Conservation (phyloP, 2,329 filamentous ascomycete genomes). For the Colletotrichum tropicale region DNA sequence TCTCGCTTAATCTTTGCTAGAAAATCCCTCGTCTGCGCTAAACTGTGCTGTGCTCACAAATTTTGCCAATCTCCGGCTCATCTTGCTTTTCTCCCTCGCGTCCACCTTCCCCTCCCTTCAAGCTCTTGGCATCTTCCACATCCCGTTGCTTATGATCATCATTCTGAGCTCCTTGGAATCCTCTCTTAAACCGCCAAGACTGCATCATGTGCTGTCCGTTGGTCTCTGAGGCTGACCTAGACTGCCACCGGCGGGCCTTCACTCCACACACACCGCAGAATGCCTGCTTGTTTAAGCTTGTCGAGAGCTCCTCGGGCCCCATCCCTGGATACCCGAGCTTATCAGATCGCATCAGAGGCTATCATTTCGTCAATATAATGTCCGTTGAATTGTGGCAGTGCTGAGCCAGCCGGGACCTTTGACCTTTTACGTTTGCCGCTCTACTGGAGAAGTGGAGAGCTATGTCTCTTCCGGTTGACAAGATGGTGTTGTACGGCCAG, state of each 20-base stretch:
- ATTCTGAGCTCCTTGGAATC: not conserved
- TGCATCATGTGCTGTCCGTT: conserved; percentile 12
- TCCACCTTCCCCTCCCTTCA: not conserved
- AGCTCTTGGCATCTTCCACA: not conserved
- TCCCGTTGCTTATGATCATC: not conserved
- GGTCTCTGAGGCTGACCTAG: conserved; percentile 1
- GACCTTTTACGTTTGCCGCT: not conserved
- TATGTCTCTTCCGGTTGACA: not conserved
- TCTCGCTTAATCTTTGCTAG: conserved; percentile 9
- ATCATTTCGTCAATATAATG: not conserved
- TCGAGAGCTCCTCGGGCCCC: not conserved
- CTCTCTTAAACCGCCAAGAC: conserved; percentile 11
- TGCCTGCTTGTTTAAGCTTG: conserved; percentile 10
- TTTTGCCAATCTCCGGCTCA: not conserved
- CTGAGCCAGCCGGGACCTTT: not conserved
- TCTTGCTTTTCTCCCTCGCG: not conserved
- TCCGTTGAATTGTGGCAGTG: conserved; percentile 12
- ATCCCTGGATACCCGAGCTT: not conserved
- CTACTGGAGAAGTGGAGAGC: conserved; percentile 4
- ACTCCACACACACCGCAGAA: conserved; percentile 4
- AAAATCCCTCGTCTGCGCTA: conserved; percentile 5
- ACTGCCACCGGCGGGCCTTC: not conserved
- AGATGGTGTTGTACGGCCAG: not conserved
- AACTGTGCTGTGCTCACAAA: not conserved
- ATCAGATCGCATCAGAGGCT: conserved; percentile 8